Conservation (phyloP, 805 yeast genomes). For the Metschnikowia lunata region DNA sequence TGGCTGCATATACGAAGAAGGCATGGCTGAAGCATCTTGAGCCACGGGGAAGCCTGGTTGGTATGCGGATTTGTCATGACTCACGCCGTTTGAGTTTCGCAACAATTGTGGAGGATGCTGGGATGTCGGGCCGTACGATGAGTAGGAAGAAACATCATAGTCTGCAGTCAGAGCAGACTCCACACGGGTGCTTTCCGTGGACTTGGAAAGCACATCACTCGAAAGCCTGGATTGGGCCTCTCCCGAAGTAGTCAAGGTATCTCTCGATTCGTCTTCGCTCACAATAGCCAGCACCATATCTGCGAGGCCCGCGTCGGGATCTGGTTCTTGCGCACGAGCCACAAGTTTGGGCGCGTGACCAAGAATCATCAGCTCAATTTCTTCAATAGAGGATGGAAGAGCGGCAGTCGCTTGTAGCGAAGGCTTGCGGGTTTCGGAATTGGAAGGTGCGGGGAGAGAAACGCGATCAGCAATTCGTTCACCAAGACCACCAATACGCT, state of each 20-base stretch:
- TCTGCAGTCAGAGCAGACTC: not conserved
- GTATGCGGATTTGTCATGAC: not conserved
- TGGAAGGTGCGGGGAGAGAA: not conserved
- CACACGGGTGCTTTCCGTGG: conserved; percentile 8
- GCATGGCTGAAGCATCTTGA: not conserved
- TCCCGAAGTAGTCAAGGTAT: conserved; percentile 3
- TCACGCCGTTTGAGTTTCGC: not conserved
- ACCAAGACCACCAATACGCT: not conserved
- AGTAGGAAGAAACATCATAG: not conserved
- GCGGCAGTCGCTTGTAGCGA: conserved; percentile 1
- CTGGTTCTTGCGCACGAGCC: conserved; percentile 4
- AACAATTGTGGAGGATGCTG: conserved; percentile 1
- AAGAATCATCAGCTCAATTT: conserved; percentile 33
- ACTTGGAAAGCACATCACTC: conserved; percentile 5
- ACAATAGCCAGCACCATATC: conserved; percentile 17
- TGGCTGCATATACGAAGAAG: not conserved
- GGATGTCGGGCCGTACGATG: not conserved
- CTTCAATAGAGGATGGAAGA: conserved; percentile 29
- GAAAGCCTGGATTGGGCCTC: conserved; percentile 2
- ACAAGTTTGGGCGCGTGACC: conserved; percentile 27
- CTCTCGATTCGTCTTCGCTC: conserved; percentile 12
- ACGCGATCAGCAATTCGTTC: not conserved
- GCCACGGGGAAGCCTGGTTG: not conserved
- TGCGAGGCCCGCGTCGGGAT: conserved; percentile 9
- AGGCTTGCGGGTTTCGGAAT: not conserved